Evolutionary conservation across 2,329 filamentous ascomycete genomes (phyloP).

Genomic region (Stagonosporopsis tanaceti): DNA sequence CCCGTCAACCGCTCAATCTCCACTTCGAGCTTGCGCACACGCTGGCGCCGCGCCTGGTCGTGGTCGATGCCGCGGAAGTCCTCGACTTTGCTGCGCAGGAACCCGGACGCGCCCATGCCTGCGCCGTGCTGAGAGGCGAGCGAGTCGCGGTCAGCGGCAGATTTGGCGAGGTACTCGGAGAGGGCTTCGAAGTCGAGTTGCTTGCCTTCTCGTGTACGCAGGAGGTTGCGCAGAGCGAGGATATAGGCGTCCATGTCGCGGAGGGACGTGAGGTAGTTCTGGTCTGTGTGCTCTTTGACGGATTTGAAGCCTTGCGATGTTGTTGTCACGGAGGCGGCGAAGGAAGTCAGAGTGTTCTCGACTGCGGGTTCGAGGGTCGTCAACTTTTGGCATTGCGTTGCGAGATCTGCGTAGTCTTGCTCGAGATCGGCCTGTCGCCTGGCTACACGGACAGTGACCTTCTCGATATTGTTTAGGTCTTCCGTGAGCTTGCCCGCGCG

Average conservation of each 20-base stretch:
- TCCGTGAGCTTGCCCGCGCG: constrained; percentile 91
- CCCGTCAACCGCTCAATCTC: constrained; percentile 90
- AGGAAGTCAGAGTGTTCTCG: constrained; percentile 81
- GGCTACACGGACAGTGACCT: constrained; percentile 90
- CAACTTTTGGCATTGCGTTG: constrained; percentile 93
- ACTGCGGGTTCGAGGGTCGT: constrained; percentile 88
- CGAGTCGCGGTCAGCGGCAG: constrained; percentile 82
- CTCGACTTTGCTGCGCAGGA: constrained; percentile 92
- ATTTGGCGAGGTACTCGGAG: constrained; percentile 94
- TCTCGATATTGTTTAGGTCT: constrained; percentile 90
- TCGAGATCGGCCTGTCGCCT: constrained; percentile 88
- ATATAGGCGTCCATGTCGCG: constrained; percentile 97
- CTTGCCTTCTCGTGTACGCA: constrained; percentile 95
- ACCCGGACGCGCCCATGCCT: constrained; percentile 78
- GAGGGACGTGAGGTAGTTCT: constrained; percentile 91
- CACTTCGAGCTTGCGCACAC: constrained; percentile 87
- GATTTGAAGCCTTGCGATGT: constrained; percentile 78
- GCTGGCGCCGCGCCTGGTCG: constrained; percentile 86
- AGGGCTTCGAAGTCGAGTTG: constrained; percentile 97
- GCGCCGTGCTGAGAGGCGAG: constrained; percentile 72
- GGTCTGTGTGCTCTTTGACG: constrained; percentile 92
- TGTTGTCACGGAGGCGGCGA: constrained; percentile 85
- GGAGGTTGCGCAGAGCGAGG: constrained; percentile 81
- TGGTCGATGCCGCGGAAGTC: constrained; percentile 97
- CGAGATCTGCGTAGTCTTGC: constrained; percentile 85